Percentiles rank a stretch among this genome's conserved stretches.
phyloP scores from a whole-genome alignment of 345 rosid genomes.

The Salix koriyanagi region DNA sequence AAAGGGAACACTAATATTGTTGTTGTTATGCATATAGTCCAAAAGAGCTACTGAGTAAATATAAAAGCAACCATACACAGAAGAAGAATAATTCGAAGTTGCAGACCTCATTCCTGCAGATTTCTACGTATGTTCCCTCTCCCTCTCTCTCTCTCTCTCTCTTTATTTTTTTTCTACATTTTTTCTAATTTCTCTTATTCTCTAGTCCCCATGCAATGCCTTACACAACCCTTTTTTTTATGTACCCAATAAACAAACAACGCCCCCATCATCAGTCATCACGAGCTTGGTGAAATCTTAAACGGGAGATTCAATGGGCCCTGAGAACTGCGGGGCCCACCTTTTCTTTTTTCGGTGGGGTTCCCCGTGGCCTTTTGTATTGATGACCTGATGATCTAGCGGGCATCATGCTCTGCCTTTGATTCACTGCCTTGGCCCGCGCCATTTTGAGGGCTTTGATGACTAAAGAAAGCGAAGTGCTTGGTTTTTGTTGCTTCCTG shows the following conservation, averaged over 20 bases:
- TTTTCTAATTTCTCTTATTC: neutral
- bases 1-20: neutral
- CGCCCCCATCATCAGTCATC: neutral
- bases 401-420: neutral
- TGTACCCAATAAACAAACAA: neutral
- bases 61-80: slow-evolving; percentile 54
- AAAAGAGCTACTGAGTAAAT: slow-evolving; percentile 25
- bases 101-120: slow-evolving; percentile 56
- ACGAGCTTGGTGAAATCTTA: neutral
- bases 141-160: neutral
- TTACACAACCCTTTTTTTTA: slow-evolving; percentile 4
- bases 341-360: neutral
- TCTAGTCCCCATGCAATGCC: slow-evolving; percentile 23
- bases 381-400: slow-evolving; percentile 10
- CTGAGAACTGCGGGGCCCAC: neutral
- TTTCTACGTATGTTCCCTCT: slow-evolving; percentile 26
- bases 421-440: neutral
- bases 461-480: neutral
- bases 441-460: neutral
- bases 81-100: slow-evolving; percentile 79
- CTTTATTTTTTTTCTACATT: neutral
- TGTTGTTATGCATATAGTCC: slow-evolving; percentile 13
- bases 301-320: slow-evolving; percentile 14
- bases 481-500: neutral
- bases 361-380: slow-evolving; percentile 13